These are phyloP conservation scores for Alternaria infectoria DNA, from an alignment of 2,329 filamentous ascomycete genomes.

Conservation along the genomic window DNA sequence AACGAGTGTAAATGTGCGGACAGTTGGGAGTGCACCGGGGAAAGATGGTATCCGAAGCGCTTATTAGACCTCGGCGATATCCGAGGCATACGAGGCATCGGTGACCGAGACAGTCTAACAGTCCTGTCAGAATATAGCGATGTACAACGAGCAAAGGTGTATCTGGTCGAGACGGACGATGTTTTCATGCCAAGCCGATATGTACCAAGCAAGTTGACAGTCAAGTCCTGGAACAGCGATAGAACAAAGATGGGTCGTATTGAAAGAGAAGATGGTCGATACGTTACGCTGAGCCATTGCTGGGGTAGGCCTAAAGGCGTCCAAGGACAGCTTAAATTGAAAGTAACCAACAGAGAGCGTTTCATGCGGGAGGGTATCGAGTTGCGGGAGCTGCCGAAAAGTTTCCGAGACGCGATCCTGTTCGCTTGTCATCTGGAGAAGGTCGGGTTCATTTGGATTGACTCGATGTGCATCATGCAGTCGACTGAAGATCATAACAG, in stretches of 20 bases:
- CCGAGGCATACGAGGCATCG: too few relatives aligned
- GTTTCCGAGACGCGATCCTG: conserved; percentile 13
- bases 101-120: too few relatives aligned
- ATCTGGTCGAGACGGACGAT: conserved; percentile 3
- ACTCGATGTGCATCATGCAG: conserved; percentile 16
- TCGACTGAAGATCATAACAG: neutral
- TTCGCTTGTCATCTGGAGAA: conserved; percentile 12
- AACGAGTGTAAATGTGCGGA: conserved; percentile 14
- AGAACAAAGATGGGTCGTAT: neutral
- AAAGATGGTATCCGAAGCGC: conserved; percentile 13
- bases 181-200: neutral
- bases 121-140: neutral
- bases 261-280: neutral
- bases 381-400: conserved; percentile 13
- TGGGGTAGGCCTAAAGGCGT: conserved; percentile 8
- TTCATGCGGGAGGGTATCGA: conserved; percentile 6
- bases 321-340: neutral
- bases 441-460: conserved; percentile 23
- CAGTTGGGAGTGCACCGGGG: neutral
- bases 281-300: conserved; percentile 19
- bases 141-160: neutral
- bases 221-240: neutral
- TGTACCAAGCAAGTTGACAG: neutral
- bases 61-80: conserved; percentile 4
- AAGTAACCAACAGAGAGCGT: neutral